These are phyloP conservation scores for Ensete glaucum DNA, from an alignment of 176 grass and related monocot species.

Conservation along the genomic window DNA sequence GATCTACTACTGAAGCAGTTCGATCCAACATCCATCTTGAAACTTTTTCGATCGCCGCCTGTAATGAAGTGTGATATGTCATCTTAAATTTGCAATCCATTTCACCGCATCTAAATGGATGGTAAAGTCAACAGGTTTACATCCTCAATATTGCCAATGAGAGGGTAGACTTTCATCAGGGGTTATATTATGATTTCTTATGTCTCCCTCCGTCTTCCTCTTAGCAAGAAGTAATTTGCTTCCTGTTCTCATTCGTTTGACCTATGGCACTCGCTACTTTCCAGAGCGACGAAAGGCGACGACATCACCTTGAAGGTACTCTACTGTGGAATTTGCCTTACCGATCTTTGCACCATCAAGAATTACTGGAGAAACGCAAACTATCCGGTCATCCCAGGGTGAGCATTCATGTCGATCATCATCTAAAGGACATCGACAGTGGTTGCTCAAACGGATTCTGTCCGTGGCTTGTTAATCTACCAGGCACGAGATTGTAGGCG, in stretches of 20 bases:
- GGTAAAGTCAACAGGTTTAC: too few relatives aligned
- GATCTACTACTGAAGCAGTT: not conserved
- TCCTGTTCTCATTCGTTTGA: not conserved
- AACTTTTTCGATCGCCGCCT: not conserved
- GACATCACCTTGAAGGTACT: conserved; percentile 21
- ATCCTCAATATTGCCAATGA: too few relatives aligned
- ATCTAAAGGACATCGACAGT: not conserved
- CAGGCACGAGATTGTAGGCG: conserved; percentile 44
- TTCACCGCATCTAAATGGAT: too few relatives aligned
- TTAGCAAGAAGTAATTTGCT: not conserved
- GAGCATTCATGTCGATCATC: not conserved
- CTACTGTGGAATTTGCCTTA: conserved; percentile 28
- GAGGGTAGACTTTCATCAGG: too few relatives aligned
- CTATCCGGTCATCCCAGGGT: conserved; percentile 29
- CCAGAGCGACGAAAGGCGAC: not conserved
- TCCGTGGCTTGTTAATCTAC: not conserved
- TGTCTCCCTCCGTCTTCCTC: too few relatives aligned
- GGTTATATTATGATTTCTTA: too few relatives aligned
- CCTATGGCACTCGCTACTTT: not conserved
- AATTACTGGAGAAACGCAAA: conserved; percentile 28
- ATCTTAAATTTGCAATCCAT: too few relatives aligned
- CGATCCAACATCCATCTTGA: not conserved
- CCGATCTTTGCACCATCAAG: conserved; percentile 27
- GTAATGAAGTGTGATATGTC: not conserved
- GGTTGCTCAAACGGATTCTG: not conserved